Base-by-base conservation (phyloP, 306 rosid species). In the Vachellia pachyceras region DNA sequence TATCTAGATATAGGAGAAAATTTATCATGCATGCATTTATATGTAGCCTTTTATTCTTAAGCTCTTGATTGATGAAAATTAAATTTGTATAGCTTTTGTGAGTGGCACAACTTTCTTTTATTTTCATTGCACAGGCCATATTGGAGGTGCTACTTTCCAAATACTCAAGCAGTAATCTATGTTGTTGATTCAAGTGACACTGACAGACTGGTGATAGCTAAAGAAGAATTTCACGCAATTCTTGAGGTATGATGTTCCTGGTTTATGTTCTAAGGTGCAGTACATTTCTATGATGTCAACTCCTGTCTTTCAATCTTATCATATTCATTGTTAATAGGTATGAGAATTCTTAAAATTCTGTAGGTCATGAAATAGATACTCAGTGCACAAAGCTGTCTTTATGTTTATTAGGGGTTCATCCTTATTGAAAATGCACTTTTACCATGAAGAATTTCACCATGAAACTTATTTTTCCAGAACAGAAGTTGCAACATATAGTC, bases 71-170 rank as follows among this genome's bases (percentile, higher is more conserved):
- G 17, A n/a, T n/a, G n/a, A n/a, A n/a, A n/a, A n/a, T n/a, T n/a
- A n/a, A n/a, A n/a, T n/a, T n/a, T n/a, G n/a, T n/a, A n/a, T n/a
- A n/a, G n/a, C n/a, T n/a, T n/a, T n/a, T n/a, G n/a, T n/a, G n/a
- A n/a, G n/a, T n/a, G n/a, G n/a, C n/a, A n/a, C n/a, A n/a, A n/a
- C n/a, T n/a, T n/a, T n/a, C n/a, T n/a, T n/a, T n/a, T n/a, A 40
- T 67, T 82, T 55, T 33, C 79, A 66, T 39, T 82, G 73, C 61
- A 29, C 86, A 96, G 99, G 88, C 99, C 99, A 64, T 96, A 96
- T 73, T 96, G 99, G 99, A 96, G 99, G 86, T 96, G 99, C 90
- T 96, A 96, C 83, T 96, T 96, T 84, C 99, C 99, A 82, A 96
- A 96, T 83, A 96, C 99, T 57, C 99, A 96, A 87, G 99, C 99